Evolutionary conservation across 2,329 filamentous ascomycete species (phyloP).

Genomic region (Xylaria sp.): DNA sequence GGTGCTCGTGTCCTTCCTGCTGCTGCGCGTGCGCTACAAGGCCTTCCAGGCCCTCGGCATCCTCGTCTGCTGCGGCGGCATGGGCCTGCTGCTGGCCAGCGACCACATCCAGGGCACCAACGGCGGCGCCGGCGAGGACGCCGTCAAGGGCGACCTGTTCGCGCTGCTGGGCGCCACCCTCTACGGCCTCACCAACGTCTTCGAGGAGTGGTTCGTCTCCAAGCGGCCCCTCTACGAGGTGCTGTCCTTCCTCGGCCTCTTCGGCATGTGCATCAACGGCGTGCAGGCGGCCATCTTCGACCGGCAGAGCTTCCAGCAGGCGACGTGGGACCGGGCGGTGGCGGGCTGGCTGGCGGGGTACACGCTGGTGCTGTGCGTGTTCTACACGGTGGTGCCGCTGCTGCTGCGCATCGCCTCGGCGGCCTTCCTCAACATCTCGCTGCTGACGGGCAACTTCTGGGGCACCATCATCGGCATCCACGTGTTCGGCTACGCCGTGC

Average conservation of each 20-base stretch:
- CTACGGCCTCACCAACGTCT: slow-evolving; percentile 89
- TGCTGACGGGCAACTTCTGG: slow-evolving; percentile 97
- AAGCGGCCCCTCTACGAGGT: slow-evolving; percentile 90
- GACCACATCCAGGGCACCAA: slow-evolving; percentile 83
- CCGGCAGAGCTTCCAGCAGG: slow-evolving; percentile 67
- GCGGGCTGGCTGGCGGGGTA: slow-evolving; percentile 88
- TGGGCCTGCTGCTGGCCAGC: slow-evolving; percentile 81
- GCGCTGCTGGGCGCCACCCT: slow-evolving; percentile 85
- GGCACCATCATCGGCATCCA: slow-evolving; percentile 88
- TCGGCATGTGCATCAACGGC: slow-evolving; percentile 88
- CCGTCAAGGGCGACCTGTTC: slow-evolving; percentile 91
- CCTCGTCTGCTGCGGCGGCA: slow-evolving; percentile 86
- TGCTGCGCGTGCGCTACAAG: slow-evolving; percentile 89
- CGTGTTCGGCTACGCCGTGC: slow-evolving; percentile 78
- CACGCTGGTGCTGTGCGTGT: slow-evolving; percentile 78
- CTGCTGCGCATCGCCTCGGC: slow-evolving; percentile 88
- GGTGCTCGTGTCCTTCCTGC: slow-evolving; percentile 77
- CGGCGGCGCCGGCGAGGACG: slow-evolving; percentile 67
- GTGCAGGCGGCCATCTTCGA: slow-evolving; percentile 92
- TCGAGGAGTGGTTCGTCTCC: slow-evolving; percentile 92
- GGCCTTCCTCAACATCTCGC: slow-evolving; percentile 94
- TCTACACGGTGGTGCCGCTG: slow-evolving; percentile 86
- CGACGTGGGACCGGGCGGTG: slow-evolving; percentile 68
- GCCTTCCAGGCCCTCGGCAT: slow-evolving; percentile 84
- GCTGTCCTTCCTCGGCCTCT: slow-evolving; percentile 85